Base-by-base conservation (phyloP, 768 basidiomycete genomes). In the Boletellus ananiceps region DNA sequence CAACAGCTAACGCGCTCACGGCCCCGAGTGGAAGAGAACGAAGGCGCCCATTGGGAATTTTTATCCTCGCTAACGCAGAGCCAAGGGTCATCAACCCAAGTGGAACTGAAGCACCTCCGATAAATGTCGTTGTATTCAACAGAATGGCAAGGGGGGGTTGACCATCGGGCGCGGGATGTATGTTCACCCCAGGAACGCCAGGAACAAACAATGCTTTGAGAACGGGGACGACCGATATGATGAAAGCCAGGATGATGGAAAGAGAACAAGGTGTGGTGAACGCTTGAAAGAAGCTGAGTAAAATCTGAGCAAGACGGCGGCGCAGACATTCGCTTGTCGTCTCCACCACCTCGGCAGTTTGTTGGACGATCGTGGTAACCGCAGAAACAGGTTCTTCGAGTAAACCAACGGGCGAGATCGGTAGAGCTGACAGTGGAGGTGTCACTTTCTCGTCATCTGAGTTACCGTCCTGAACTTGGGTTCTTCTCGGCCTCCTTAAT, bases 121-220 rank as follows among this genome's bases (percentile, higher is more conserved):
- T 71, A 56, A 87, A 86, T 1, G 68, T 63, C 0, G 78, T 66
- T 0, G 79, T 76, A 47, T 84, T 80, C 47, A 82, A 57, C 33
- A 87, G 38, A 52, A 87, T 76, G 0, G 80, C 74, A 15, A 87
- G 77, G 0, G 84, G 84, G 1, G 86, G 83, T 51, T 78, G 71
- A 0, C 84, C 83, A 54, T 87, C 85, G 0, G 85, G 85, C 0
- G 82, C 81, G 19, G 68, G 39, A 4, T 74, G 73, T 46, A 77
- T 80, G 32, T 66, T 54, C 1, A 71, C 66, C 1, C 72, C 71
- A 1, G 73, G 66, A 3, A 81, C 70, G 12, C 57, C 59, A 3
- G 67, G 44, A 2, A 83, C 69, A 54, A 87, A 86, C 4, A 87
- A 70, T 0, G 75, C 81, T 54, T 86, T 85, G 50, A 86, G 72